Base-by-base conservation (phyloP, 169 alveolate species). In the Cryptosporidium viatorum region DNA sequence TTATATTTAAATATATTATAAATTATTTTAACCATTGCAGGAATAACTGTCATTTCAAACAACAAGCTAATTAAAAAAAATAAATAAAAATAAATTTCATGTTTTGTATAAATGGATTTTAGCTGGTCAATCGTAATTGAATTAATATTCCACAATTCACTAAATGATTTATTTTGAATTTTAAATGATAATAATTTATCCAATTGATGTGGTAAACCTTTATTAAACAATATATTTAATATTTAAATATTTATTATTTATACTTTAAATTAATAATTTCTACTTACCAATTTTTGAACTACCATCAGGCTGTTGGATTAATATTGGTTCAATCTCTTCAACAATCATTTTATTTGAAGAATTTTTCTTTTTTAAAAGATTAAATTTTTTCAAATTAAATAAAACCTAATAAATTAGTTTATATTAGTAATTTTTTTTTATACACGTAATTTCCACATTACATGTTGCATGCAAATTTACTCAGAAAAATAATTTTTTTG, bases 291-390 rank as follows among this genome's bases (percentile, higher is more conserved):
- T 59, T 59, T 80, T 80, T 18, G 89, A 80, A 65, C 62, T 65
- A 18, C 89, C 89, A 80, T 80, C 89, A 58, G 89, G 89, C n/a
- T 80, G 89, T 80, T 65, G 69, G 21, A 80, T 65, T 43, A 80
- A 23, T 60, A 80, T 80, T n/a, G 89, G 89, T 43, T 80, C 89
- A 29, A 80, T 55, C 12, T 73, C 86, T 59, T 73, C 86, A 52
- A 55, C 39, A 18, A 73, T 33, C 86, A 73, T 73, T 55, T 33
- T 51, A 12, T 3, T 48, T 48, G 21, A 12, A 7, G 21, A 52
- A 9, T 41, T 41, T 50, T 35, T 10, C 31, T 70, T 26, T 65
- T 65, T 21, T 16, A 35, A 16, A 5, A 65, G 23, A 21, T 14
- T 33, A 37, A 21, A 35, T 65, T 65, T 29, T 65, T 0, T 65